These are phyloP conservation scores for Leptomonas seymouri DNA, from an alignment of 208 protist species.

Conservation along the genomic window DNA sequence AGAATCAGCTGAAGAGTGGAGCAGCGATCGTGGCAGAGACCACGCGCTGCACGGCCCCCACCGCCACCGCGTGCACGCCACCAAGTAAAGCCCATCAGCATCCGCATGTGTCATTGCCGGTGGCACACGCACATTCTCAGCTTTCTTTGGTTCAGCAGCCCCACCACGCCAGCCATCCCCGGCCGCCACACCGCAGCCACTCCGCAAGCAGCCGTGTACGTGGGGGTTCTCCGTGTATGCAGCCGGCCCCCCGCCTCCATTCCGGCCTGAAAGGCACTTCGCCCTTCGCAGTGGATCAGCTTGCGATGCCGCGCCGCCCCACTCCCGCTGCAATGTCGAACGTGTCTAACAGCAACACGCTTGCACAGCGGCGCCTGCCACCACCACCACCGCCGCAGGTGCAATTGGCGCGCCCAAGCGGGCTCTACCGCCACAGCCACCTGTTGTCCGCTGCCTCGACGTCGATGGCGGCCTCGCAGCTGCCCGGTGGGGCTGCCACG, in stretches of 20 bases:
- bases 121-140: background rate
- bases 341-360: too few species aligned
- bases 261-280: constrained; percentile 7
- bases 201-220: constrained; percentile 11
- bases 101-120: background rate
- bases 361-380: background rate
- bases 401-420: constrained; percentile 23
- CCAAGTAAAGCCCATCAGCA: background rate
- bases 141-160: background rate
- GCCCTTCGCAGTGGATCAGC: constrained; percentile 22
- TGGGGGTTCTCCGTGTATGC: background rate
- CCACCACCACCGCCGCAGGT: constrained; percentile 22
- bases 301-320: constrained; percentile 25
- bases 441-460: constrained; percentile 1
- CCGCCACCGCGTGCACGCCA: background rate
- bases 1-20: background rate
- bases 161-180: constrained; percentile 6
- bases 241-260: constrained; percentile 20
- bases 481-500: constrained; percentile 25
- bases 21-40: background rate
- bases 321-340: background rate
- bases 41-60: background rate
- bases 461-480: constrained; percentile 24
- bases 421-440: constrained; percentile 2
- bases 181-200: constrained; percentile 10